Conservation (phyloP, 2,329 filamentous ascomycete species). For the Sclerotinia borealis region DNA sequence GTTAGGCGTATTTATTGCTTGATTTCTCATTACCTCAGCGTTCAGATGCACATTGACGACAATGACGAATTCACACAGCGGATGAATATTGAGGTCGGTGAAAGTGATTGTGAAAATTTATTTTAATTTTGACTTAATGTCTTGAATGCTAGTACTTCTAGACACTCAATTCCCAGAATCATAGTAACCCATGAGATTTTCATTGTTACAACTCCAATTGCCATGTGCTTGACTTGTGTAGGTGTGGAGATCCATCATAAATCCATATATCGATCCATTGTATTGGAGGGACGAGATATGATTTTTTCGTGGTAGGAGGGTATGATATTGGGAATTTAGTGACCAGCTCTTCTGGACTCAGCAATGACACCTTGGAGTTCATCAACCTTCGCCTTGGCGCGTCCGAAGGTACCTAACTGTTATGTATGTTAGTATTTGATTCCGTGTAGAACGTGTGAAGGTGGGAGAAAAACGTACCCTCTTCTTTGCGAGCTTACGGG, state of each 20-base stretch:
- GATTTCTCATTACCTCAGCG: neutral
- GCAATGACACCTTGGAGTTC: conserved; percentile 98
- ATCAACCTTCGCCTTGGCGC: conserved; percentile 99
- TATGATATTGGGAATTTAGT: conserved; percentile 44
- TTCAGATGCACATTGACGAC: neutral
- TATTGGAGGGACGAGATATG: conserved; percentile 30
- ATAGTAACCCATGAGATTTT: conserved; percentile 17
- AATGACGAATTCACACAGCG: neutral
- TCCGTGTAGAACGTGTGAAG: neutral
- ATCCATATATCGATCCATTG: neutral
- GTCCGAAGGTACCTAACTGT: conserved; percentile 95
- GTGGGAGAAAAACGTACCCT: conserved; percentile 55
- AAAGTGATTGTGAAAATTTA: neutral
- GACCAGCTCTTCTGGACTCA: conserved; percentile 77
- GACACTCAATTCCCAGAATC: conserved; percentile 18
- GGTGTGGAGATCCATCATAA: neutral
- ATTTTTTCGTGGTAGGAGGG: conserved; percentile 10
- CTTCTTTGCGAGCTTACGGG: conserved; percentile 99
- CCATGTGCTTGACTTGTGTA: neutral
- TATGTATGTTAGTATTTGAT: conserved; percentile 10
- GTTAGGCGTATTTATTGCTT: neutral
- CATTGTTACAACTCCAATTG: conserved; percentile 22
- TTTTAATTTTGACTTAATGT: conserved; percentile 6
- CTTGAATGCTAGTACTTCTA: neutral
- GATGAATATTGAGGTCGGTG: neutral